These are phyloP conservation scores for Limnomonas spitsbergensis DNA, from an alignment of 139 green algal species.

Conservation along the genomic window DNA sequence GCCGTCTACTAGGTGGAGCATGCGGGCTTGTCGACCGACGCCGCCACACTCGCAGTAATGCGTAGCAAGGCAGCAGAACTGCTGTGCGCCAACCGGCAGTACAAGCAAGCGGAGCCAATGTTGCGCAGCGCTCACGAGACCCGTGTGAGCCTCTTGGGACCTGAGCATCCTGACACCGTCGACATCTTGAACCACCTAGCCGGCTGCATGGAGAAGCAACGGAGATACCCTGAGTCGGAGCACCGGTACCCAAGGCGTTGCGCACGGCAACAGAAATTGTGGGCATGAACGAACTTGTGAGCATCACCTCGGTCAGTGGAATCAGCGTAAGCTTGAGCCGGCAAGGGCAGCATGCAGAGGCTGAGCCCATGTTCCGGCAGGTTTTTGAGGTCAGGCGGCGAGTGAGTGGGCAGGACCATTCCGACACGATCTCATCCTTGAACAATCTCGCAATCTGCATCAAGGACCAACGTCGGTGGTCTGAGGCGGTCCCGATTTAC, in stretches of 20 bases:
- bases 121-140: slow-evolving; percentile 15
- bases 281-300: background rate
- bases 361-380: slow-evolving; percentile 7
- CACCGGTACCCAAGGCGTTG: slow-evolving; percentile 18
- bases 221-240: slow-evolving; percentile 19
- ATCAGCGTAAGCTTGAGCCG: background rate
- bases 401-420: slow-evolving; percentile 21
- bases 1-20: background rate
- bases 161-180: slow-evolving; percentile 24
- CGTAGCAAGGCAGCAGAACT: background rate
- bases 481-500: slow-evolving; percentile 25
- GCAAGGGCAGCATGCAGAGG: background rate
- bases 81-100: background rate
- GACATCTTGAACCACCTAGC: slow-evolving; percentile 24
- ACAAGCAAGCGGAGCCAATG: slow-evolving; percentile 3
- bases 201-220: slow-evolving; percentile 24
- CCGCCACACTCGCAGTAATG: background rate
- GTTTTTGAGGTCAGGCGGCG: background rate
- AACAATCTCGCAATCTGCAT: slow-evolving; percentile 25
- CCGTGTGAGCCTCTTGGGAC: background rate
- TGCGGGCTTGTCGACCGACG: background rate
- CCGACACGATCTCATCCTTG: slow-evolving; percentile 19
- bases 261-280: slow-evolving; percentile 3
- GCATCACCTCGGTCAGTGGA: slow-evolving; percentile 1
- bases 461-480: slow-evolving; percentile 12